A percentile compares a stretch with the other conserved stretches of the same genome.
phyloP scores from a whole-genome alignment of 2,329 filamentous ascomycete species.

The Alternaria sp. region DNA sequence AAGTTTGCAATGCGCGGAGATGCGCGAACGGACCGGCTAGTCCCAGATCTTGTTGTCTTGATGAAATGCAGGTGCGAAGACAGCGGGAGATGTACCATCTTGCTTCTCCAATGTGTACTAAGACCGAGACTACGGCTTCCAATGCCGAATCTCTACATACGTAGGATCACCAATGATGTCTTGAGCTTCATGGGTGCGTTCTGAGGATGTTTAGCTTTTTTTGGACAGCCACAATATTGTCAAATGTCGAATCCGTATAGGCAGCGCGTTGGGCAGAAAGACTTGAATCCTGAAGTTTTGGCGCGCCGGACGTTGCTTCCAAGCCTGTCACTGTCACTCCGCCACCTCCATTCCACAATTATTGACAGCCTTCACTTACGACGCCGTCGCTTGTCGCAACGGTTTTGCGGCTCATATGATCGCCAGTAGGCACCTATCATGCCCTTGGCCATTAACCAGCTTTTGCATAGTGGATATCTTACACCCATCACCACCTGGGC shows the following conservation, averaged over 20 bases:
- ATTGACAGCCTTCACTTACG: neutral
- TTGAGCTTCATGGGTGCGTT: neutral
- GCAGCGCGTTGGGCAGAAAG: neutral
- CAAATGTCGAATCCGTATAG: neutral
- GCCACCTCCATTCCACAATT: neutral
- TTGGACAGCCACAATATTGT: neutral
- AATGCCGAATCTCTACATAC: neutral
- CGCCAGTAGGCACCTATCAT: constrained; percentile 3
- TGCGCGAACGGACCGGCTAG: neutral
- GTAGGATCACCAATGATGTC: neutral
- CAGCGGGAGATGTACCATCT: neutral
- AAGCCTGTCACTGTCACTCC: neutral
- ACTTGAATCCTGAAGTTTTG: neutral
- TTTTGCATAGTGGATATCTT: constrained; percentile 11
- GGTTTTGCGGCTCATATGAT: constrained; percentile 16
- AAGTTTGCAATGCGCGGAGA: neutral
- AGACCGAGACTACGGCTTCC: neutral
- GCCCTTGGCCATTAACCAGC: constrained; percentile 7
- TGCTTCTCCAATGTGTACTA: neutral
- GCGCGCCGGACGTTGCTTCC: neutral
- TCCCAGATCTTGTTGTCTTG: neutral
- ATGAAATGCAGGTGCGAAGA: neutral
- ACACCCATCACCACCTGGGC: neutral
- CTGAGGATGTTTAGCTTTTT: neutral
- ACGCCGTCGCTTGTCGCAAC: neutral